These are phyloP conservation scores for Suillus subluteus DNA, from an alignment of 768 basidiomycete genomes.

Conservation along the genomic window DNA sequence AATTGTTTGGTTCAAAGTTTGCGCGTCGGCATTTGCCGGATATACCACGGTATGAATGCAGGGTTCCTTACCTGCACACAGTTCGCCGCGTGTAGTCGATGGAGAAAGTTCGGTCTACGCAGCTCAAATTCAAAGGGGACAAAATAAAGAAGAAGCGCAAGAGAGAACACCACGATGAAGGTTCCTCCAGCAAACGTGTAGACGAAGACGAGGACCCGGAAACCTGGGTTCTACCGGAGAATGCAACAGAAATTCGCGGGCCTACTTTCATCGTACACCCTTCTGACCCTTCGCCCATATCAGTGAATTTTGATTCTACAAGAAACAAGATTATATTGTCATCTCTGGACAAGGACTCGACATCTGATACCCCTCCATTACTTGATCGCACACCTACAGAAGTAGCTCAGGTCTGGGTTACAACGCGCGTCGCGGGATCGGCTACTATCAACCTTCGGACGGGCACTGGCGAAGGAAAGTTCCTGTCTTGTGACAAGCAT, in stretches of 20 bases:
- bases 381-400: conserved; percentile 77
- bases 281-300: conserved; percentile 77
- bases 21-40: conserved; percentile 29
- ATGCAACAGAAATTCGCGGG: conserved; percentile 75
- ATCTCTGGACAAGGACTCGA: conserved; percentile 62
- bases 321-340: conserved; percentile 72
- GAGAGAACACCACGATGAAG: conserved; percentile 48
- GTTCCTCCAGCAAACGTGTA: conserved; percentile 46
- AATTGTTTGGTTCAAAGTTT: conserved; percentile 43
- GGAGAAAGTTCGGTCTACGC: conserved; percentile 66
- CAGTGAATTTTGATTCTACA: conserved; percentile 77
- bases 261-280: conserved; percentile 88
- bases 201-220: conserved; percentile 71
- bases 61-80: not conserved
- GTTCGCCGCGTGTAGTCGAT: conserved; percentile 25
- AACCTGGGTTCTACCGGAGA: conserved; percentile 79
- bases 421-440: conserved; percentile 83
- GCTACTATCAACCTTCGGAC: conserved; percentile 85
- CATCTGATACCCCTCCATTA: conserved; percentile 41
- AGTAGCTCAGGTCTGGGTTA: conserved; percentile 91
- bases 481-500: conserved; percentile 85
- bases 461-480: conserved; percentile 88
- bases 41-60: not conserved
- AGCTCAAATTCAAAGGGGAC: conserved; percentile 89
- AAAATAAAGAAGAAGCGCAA: conserved; percentile 84